Evolutionary conservation across 306 rosid genomes (phyloP), one percentile per base, ranked within the genome.

Genomic region (Castanea mollissima): DNA sequence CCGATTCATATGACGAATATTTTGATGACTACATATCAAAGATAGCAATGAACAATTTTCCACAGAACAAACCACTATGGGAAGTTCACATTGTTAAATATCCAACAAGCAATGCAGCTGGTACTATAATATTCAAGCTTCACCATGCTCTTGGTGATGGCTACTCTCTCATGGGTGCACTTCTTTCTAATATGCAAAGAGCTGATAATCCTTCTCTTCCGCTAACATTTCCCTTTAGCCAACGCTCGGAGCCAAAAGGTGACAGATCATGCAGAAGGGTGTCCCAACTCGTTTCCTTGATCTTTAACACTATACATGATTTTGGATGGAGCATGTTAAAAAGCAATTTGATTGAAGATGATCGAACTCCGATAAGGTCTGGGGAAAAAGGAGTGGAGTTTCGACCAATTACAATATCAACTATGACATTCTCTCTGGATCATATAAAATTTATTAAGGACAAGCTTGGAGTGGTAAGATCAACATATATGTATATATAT

Each of bases 391-490:
- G 85, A 74, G 10, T 2, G 34, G 81, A 83, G 54, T 77, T 59
- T 55, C 55, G 75, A 8, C 78, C 85, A 2, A 35, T 78, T n/a
- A 27, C 58, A 41, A 73, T 88, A 73, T 83, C 89, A 7, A 65
- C 23, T 73, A 75, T 88, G 15, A 27, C 83, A 0, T 84, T 86
- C 46, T 74, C 85, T 6, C 56, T 88, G 38, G 89, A 86, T 41
- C 78, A 5, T 0, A 67, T 88, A 74, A 86, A 77, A 52, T 76
- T 73, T 41, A 65, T 86, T 5, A 88, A 83, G 51, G 23, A 79
- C 19, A 77, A 69, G 20, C 91, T 88, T 79, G 87, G 84, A 68
- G 92, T 86, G 92, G 97, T 91, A 82, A 9, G 85, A 29, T 52
- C 57, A 3, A 8, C 51, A 55, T 0, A 38, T 2, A 38, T 7